Conservation (phyloP, 768 basidiomycete genomes). For the Russula ochroleuca region DNA sequence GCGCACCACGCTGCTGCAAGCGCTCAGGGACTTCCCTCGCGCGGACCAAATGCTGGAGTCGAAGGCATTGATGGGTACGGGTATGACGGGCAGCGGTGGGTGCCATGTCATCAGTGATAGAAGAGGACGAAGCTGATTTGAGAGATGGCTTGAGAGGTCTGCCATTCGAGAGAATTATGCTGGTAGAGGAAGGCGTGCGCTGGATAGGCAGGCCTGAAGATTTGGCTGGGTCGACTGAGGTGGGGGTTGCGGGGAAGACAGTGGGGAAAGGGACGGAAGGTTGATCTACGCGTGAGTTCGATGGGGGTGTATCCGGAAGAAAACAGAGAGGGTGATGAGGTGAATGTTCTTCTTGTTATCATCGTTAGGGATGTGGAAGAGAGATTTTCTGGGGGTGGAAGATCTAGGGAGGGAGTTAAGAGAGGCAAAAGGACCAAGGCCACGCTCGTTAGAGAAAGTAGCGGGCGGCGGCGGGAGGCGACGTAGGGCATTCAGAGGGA, state of each 20-base stretch:
- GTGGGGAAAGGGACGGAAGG: constrained; percentile 18
- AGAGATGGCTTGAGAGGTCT: constrained; percentile 85
- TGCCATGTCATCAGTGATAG: constrained; percentile 40
- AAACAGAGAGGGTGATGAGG: constrained; percentile 14
- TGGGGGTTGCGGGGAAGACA: background rate
- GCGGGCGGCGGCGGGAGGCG: constrained; percentile 21
- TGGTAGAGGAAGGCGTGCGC: constrained; percentile 34
- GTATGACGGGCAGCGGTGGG: constrained; percentile 31
- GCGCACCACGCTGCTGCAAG: background rate
- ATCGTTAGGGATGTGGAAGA: constrained; percentile 27
- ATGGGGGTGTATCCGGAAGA: background rate
- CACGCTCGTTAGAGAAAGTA: constrained; percentile 24
- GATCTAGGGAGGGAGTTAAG: constrained; percentile 18
- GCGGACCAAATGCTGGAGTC: constrained; percentile 47
- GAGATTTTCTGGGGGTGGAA: constrained; percentile 14
- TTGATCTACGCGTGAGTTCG: background rate
- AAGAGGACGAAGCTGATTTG: constrained; percentile 56
- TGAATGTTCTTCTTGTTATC: constrained; percentile 24
- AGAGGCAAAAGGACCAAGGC: constrained; percentile 23
- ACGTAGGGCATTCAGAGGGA: constrained; percentile 27
- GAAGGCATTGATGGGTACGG: constrained; percentile 57
- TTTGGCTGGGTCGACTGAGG: background rate
- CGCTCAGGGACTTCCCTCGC: too few relatives aligned
- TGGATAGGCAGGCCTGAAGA: constrained; percentile 9
- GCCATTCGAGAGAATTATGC: constrained; percentile 61